Conservation (phyloP, 2,329 filamentous ascomycete species). For the Fusarium sp. region DNA sequence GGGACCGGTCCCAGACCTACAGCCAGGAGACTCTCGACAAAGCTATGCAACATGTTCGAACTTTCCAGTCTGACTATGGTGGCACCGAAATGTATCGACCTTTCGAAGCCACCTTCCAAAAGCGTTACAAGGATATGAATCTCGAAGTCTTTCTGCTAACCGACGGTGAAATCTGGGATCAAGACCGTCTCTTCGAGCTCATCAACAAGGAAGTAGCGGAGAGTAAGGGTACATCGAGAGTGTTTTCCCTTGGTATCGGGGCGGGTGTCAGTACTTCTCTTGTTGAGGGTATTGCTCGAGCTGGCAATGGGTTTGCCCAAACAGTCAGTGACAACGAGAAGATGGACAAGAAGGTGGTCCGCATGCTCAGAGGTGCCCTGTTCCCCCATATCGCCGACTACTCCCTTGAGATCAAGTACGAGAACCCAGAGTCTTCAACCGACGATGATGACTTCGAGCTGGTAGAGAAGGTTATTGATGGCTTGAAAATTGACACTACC, state of each 20-base stretch:
- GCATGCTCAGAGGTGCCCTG: slow-evolving; percentile 81
- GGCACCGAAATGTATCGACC: slow-evolving; percentile 68
- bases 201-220: slow-evolving; percentile 59
- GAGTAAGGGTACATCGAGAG: slow-evolving; percentile 61
- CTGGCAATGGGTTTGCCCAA: slow-evolving; percentile 73
- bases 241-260: slow-evolving; percentile 71
- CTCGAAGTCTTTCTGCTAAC: slow-evolving; percentile 70
- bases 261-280: slow-evolving; percentile 64
- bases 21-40: slow-evolving; percentile 59
- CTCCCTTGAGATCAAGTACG: slow-evolving; percentile 74
- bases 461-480: slow-evolving; percentile 70
- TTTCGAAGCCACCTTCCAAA: slow-evolving; percentile 60
- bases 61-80: slow-evolving; percentile 63
- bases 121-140: slow-evolving; percentile 61
- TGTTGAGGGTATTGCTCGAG: slow-evolving; percentile 68
- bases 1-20: slow-evolving; percentile 63
- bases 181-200: slow-evolving; percentile 60
- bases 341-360: slow-evolving; percentile 77
- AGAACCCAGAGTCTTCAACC: slow-evolving; percentile 31
- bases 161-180: slow-evolving; percentile 69
- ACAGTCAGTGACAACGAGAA: slow-evolving; percentile 74
- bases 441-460: slow-evolving; percentile 72
- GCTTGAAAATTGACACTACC: slow-evolving; percentile 57
- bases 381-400: slow-evolving; percentile 77
- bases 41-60: slow-evolving; percentile 60